These are phyloP conservation scores for Haberlea rhodopensis DNA, from an alignment of 257 asterid genomes.

Conservation along the genomic window DNA sequence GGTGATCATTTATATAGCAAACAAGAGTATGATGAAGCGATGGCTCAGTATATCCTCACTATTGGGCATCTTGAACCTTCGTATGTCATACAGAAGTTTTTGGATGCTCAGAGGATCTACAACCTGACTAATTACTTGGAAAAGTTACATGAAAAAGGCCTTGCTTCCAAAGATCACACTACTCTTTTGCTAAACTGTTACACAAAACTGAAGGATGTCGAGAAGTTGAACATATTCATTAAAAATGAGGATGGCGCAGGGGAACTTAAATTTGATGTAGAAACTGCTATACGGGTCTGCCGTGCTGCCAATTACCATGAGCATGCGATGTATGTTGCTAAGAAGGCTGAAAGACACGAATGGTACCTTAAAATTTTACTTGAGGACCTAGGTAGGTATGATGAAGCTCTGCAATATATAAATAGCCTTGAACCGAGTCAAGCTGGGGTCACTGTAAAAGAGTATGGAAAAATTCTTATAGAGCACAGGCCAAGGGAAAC, in stretches of 20 bases:
- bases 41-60: too few relatives aligned
- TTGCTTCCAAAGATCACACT: too few relatives aligned
- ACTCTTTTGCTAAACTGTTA: conserved; percentile 89
- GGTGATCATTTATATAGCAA: too few relatives aligned
- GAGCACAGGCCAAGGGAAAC: conserved; percentile 83
- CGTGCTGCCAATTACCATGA: conserved; percentile 96
- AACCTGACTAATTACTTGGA: too few relatives aligned
- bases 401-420: conserved; percentile 76
- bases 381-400: too few relatives aligned
- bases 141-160: too few relatives aligned
- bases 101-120: conserved; percentile 94
- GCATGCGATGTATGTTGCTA: conserved; percentile 97
- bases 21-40: too few relatives aligned
- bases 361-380: too few relatives aligned
- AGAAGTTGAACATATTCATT: conserved; percentile 76
- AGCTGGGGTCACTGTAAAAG: conserved; percentile 88
- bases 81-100: conserved; percentile 83
- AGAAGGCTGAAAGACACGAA: conserved; percentile 91
- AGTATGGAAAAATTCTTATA: too few relatives aligned
- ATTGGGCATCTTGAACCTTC: conserved; percentile 97
- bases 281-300: too few relatives aligned
- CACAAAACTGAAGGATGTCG: conserved; percentile 92
- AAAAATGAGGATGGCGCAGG: conserved; percentile 80
- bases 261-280: conserved; percentile 85
- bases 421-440: conserved; percentile 89